phyloP scores from a whole-genome alignment of 2,329 filamentous ascomycete species.

The Plenodomus tracheiphilus region DNA sequence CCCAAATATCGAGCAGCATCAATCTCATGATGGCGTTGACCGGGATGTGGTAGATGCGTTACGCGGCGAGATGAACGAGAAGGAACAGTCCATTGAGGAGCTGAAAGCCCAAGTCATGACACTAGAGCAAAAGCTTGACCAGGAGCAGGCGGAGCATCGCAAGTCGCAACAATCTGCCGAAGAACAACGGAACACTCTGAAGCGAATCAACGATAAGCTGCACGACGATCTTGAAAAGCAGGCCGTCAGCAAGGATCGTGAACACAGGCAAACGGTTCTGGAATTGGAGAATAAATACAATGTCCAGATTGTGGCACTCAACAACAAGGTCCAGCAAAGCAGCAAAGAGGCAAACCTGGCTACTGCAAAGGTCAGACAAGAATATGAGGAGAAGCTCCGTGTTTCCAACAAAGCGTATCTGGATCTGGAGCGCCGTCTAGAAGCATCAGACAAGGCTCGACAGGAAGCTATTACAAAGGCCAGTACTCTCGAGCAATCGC shows the following conservation, averaged over 20 bases:
- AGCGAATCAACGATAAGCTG: conserved; percentile 69
- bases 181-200: conserved; percentile 57
- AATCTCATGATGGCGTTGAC: conserved; percentile 90
- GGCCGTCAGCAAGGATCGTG: conserved; percentile 53
- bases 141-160: conserved; percentile 73
- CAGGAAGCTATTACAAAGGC: conserved; percentile 33
- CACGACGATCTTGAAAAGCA: conserved; percentile 72
- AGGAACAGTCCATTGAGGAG: conserved; percentile 62
- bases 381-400: conserved; percentile 39
- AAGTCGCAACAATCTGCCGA: conserved; percentile 59
- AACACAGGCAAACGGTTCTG: conserved; percentile 36
- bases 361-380: conserved; percentile 34
- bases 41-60: conserved; percentile 88
- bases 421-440: conserved; percentile 34
- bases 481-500: conserved; percentile 28
- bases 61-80: conserved; percentile 75
- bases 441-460: conserved; percentile 27
- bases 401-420: conserved; percentile 25
- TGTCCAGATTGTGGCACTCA: conserved; percentile 43
- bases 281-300: conserved; percentile 55
- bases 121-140: conserved; percentile 63
- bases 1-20: conserved; percentile 81
- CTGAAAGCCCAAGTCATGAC: conserved; percentile 60
- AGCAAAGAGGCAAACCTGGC: conserved; percentile 32
- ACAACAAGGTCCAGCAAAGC: conserved; percentile 40